Conservation (phyloP, 164 flowering plant genomes). For the Annona cherimola region DNA sequence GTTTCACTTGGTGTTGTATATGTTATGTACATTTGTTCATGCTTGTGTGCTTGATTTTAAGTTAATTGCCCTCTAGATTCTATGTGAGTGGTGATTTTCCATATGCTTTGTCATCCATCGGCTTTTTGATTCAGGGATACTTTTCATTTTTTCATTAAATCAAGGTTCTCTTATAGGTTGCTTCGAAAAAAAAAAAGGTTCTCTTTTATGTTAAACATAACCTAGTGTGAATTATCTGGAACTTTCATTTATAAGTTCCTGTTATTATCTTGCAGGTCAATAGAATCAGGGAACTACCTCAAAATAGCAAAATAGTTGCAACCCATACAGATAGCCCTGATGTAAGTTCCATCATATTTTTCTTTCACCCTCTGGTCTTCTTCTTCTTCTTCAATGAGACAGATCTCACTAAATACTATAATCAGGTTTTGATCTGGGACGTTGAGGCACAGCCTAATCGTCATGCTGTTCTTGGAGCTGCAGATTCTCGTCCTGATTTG, state of each 20-base stretch:
- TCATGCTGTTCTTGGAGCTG: conserved; percentile 82
- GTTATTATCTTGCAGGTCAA: conserved; percentile 59
- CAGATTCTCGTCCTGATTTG: conserved; percentile 87
- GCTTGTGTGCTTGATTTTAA: not conserved
- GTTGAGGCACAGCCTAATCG: conserved; percentile 91
- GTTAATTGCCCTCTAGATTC: not conserved
- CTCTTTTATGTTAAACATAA: not conserved
- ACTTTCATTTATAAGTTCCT: not conserved
- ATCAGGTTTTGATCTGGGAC: conserved; percentile 93
- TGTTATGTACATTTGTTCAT: not conserved
- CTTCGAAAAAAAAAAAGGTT: not conserved
- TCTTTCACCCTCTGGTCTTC: not conserved
- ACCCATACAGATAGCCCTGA: conserved; percentile 97
- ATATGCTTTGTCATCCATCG: not conserved
- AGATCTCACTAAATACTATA: not conserved
- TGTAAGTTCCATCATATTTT: conserved; percentile 33
- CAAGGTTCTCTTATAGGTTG: not conserved
- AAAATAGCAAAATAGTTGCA: conserved; percentile 81
- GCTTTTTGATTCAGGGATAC: not conserved
- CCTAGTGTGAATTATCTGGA: too few relatives aligned
- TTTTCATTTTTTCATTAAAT: not conserved
- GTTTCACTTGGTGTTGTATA: too few relatives aligned
- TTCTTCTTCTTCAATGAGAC: not conserved
- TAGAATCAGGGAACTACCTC: conserved; percentile 93
- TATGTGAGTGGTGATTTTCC: not conserved